A percentile compares a stretch with the other conserved stretches of the same genome.
phyloP scores from a whole-genome alignment of 208 protist species.

The Pavlovales sp. region DNA sequence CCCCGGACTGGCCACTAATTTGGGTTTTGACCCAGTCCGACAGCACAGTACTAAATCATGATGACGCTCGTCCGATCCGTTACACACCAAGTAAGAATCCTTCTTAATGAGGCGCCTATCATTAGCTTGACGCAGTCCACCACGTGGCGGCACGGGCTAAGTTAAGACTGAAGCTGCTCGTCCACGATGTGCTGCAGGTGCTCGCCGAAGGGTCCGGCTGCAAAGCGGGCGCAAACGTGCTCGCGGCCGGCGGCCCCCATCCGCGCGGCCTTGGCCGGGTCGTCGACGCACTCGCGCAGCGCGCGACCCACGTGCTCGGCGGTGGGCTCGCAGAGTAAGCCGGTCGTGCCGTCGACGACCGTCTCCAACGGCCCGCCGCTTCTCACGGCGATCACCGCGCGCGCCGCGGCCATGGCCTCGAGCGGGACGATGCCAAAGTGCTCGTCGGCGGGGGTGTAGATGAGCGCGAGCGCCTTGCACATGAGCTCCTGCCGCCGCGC shows the following conservation, averaged over 20 bases:
- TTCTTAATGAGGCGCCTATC: no score
- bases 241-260: background rate
- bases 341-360: conserved; percentile 50
- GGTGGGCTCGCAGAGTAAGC: conserved; percentile 40
- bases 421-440: conserved; percentile 65
- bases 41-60: no score
- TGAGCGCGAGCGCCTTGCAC: background rate
- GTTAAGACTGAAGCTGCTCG: no score
- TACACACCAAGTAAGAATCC: no score
- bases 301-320: conserved; percentile 20
- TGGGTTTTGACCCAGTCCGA: no score
- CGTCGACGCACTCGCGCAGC: background rate
- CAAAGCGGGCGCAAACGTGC: conserved; percentile 10
- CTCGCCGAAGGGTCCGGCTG: background rate
- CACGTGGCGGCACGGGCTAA: no score
- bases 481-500: conserved; percentile 36
- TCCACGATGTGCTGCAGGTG: background rate
- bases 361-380: conserved; percentile 55
- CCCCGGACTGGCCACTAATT: no score
- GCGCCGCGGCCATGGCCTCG: conserved; percentile 54
- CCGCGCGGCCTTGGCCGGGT: background rate
- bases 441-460: conserved; percentile 58
- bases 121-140: no score
- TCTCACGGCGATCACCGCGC: conserved; percentile 48
- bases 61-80: no score